Percentiles rank a stretch among this genome's conserved stretches.
Evolutionary conservation across 768 basidiomycete species (phyloP).

Genomic region (Russula sp.): DNA sequence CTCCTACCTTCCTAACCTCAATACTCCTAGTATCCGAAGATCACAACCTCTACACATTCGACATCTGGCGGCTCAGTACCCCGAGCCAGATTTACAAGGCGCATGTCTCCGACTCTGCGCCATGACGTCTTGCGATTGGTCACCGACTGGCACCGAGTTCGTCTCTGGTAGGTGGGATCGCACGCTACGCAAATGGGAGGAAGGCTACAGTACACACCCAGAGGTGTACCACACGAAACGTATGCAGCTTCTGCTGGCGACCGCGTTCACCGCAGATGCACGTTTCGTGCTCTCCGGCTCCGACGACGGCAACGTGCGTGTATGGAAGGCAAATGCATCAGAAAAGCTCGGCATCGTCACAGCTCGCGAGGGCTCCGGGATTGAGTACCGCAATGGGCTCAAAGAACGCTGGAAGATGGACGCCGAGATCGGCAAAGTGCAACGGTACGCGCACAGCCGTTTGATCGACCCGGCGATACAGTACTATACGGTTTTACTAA

Average conservation of each 20-base stretch:
- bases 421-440: constrained; percentile 72
- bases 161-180: constrained; percentile 97
- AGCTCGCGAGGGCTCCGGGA: constrained; percentile 82
- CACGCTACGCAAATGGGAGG: constrained; percentile 89
- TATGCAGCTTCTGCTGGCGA: constrained; percentile 95
- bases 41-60: constrained; percentile 97
- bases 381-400: constrained; percentile 89
- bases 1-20: constrained; percentile 93
- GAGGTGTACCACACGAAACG: constrained; percentile 98
- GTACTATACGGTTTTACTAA: background rate
- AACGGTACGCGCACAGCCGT: constrained; percentile 51
- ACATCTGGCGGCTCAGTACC: constrained; percentile 75
- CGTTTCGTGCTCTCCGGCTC: constrained; percentile 89
- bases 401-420: constrained; percentile 88
- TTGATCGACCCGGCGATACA: background rate
- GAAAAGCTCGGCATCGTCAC: constrained; percentile 91
- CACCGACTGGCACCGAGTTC: constrained; percentile 92
- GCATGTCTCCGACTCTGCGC: constrained; percentile 95
- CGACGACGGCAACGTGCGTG: constrained; percentile 90
- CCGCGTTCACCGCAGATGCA: constrained; percentile 85
- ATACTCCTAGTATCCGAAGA: constrained; percentile 96
- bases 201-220: constrained; percentile 77
- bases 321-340: constrained; percentile 93
- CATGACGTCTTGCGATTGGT: constrained; percentile 97
- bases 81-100: constrained; percentile 96